Base-by-base conservation (phyloP, 2,329 filamentous ascomycete genomes). In the Curvularia sp. region DNA sequence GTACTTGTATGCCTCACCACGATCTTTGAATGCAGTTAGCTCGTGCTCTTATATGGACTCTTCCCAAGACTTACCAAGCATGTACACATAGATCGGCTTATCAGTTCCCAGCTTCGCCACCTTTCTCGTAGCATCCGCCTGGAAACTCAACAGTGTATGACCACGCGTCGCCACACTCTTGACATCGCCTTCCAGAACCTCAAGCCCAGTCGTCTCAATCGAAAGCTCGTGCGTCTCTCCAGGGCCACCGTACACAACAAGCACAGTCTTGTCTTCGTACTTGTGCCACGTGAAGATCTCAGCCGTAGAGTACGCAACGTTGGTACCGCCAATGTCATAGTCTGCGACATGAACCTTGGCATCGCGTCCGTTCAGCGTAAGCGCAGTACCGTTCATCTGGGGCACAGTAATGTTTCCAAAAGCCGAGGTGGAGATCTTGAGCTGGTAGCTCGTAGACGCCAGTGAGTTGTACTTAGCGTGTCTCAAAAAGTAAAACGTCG, bases 281-380 rank as follows among this genome's bases (percentile, higher is more conserved):
- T 84, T 82, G 72, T 91, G 88, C 85, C 88, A 89, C 0, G 88
- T 90, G 61, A 86, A 74, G 24, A 91, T 84, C 67, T 92, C 89
- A 0, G 87, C 87, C 1, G 89, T 88, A 0, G 86, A 90, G 74
- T 91, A 92, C 0, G 90, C 72, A 15, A 92, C 69, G 0, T 79
- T 84, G 5, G 79, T 75, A n/a, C 83, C 82, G 0, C 86, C 87
- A 47, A 91, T 75, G 12, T 84, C 79, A 58, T 91, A 91, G 64
- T 91, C 87, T 0, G 84, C 86, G 4, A 91, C 84, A 67, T 89
- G 86, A 42, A 89, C 83, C 75, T 83, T 90, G 0, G 88, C 89
- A 68, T 91, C 89, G 22, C 88, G 80, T 0, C 88, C 85, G 39
- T 83, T 82, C 4, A 91, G 74, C 0, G 82, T 84, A 9, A 91